Base-by-base conservation (phyloP, 2,329 filamentous ascomycete genomes). In the Elsinoe fawcettii region DNA sequence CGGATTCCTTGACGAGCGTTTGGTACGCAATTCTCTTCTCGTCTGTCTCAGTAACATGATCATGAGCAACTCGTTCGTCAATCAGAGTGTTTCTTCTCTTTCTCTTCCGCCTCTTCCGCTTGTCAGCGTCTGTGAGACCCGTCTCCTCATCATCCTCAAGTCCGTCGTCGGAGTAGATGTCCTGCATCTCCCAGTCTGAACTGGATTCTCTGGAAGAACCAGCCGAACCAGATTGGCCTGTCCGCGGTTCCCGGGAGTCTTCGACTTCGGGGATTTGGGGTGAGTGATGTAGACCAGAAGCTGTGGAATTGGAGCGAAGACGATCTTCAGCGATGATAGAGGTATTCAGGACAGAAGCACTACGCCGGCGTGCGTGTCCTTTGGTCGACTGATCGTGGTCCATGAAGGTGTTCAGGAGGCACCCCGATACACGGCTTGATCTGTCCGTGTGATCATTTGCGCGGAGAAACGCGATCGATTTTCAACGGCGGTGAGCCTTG, bases 61-160 rank as follows among this genome's bases (percentile, higher is more conserved):
- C 79, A 36, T 77, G 78, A 20, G 78, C 82, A 61, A 90, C 80
- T 61, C 87, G 79, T 68, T 88, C 84, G 69, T 90, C 86, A 58
- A 90, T 71, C 61, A 80, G 75, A 11, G 83, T 85, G 66, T 87
- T 85, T 66, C 81, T 80, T 67, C 78, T 78, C 68, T 81, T 81
- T 71, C 81, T 80, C 63, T 77, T 78, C 67, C 83, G 81, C 65
- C 85, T 84, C 67, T 85, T 82, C 63, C 81, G 79, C 69, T 83
- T 82, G 65, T 92, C 87, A 66, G 83, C 81, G 60, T 80, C 79
- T 36, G 89, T 95, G 63, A 96, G 76, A 1, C 90, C 91, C 1
- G 88, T 88, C 77, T 96, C 91, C 73, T 95, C 91, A 67, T 96
- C 91, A 64, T 92, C 88, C 60, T 88, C 71, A 22, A 74, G 83